Percentiles rank a stretch among this genome's conserved stretches.
These are phyloP conservation scores for Pleurotus ostreatus DNA, from an alignment of 768 basidiomycete species.

Conservation along the genomic window DNA sequence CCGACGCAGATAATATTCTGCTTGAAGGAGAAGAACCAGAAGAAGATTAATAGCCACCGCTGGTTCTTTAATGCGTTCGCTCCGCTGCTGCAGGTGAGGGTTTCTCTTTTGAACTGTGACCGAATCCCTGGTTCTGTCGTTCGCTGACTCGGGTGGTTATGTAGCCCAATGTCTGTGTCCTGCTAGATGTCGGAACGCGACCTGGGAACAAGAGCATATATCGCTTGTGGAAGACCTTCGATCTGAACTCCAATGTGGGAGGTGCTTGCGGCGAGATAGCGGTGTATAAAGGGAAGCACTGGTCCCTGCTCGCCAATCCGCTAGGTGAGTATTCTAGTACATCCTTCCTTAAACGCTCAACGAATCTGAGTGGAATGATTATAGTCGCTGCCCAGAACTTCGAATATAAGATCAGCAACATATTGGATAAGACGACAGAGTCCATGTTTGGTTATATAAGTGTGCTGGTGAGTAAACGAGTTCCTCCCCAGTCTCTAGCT, in stretches of 20 bases:
- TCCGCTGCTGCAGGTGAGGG: conserved; percentile 68
- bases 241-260: conserved; percentile 86
- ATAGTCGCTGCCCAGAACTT: conserved; percentile 93
- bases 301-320: conserved; percentile 79
- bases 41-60: conserved; percentile 95
- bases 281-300: conserved; percentile 86
- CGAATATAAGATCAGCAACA: conserved; percentile 90
- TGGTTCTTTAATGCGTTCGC: conserved; percentile 98
- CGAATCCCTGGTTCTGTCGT: no score
- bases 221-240: conserved; percentile 93
- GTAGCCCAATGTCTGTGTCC: conserved; percentile 86
- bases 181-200: conserved; percentile 92
- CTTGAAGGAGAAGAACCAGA: conserved; percentile 91
- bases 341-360: not conserved
- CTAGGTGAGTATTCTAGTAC: conserved; percentile 47
- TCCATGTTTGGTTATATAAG: conserved; percentile 95
- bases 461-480: conserved; percentile 58
- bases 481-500: not conserved
- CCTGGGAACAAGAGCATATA: conserved; percentile 89
- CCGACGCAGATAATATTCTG: conserved; percentile 94
- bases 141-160: conserved; percentile 3
- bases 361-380: not conserved
- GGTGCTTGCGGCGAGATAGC: conserved; percentile 98
- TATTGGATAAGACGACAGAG: conserved; percentile 87
- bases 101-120: not conserved